phyloP scores from a whole-genome alignment of 1,284 basidiomycete species.

The Leccinum proliferum region DNA sequence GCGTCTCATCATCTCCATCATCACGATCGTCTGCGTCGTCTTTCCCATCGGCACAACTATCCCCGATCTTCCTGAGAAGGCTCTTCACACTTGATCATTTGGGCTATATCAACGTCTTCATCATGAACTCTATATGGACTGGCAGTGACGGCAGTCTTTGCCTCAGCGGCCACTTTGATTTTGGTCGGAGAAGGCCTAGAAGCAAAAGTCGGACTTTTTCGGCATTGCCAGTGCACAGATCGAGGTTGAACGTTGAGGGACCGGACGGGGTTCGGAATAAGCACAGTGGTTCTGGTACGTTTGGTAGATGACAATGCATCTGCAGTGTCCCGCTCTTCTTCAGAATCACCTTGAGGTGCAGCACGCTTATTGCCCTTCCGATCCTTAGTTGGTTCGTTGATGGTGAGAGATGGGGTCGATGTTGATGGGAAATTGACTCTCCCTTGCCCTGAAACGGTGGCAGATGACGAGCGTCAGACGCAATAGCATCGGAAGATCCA shows the following conservation, averaged over 20 bases:
- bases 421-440: slow-evolving; percentile 45
- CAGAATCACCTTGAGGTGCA: slow-evolving; percentile 57
- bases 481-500: slow-evolving; percentile 15
- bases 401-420: slow-evolving; percentile 47
- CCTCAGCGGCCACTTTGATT: slow-evolving; percentile 59
- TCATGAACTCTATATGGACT: slow-evolving; percentile 58
- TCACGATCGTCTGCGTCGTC: slow-evolving; percentile 45
- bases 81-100: slow-evolving; percentile 49
- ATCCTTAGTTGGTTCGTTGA: slow-evolving; percentile 70
- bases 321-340: slow-evolving; percentile 47
- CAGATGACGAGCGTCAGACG: slow-evolving; percentile 21
- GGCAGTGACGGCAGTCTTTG: slow-evolving; percentile 50
- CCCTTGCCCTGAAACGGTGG: slow-evolving; percentile 43
- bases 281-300: slow-evolving; percentile 44
- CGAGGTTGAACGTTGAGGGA: slow-evolving; percentile 28
- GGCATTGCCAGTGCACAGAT: slow-evolving; percentile 52
- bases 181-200: slow-evolving; percentile 45
- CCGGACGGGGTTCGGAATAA: slow-evolving; percentile 60
- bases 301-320: slow-evolving; percentile 44
- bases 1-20: slow-evolving; percentile 37
- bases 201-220: slow-evolving; percentile 45
- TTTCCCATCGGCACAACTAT: slow-evolving; percentile 36
- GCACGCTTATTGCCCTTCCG: slow-evolving; percentile 84
- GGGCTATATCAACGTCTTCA: slow-evolving; percentile 73
- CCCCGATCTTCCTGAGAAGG: slow-evolving; percentile 46